Percentiles rank a stretch among this genome's conserved stretches.
These are phyloP conservation scores for Dalechampia spathulata DNA, from an alignment of 441 rosid species.

Conservation along the genomic window DNA sequence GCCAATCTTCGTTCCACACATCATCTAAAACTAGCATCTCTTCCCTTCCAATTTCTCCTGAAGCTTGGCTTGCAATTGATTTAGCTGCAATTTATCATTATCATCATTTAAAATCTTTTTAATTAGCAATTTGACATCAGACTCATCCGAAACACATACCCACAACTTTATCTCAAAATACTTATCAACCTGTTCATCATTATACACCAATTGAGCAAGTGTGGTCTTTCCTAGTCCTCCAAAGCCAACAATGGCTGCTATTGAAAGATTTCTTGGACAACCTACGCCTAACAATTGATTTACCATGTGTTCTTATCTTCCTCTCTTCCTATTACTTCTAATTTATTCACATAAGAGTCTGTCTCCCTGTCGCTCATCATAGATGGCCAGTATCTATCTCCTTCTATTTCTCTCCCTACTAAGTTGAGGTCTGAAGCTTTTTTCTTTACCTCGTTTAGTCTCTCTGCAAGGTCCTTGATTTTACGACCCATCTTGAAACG, in stretches of 20 bases:
- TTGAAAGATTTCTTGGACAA: neutral
- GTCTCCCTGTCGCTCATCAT: neutral
- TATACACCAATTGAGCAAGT: conserved; percentile 14
- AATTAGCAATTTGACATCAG: neutral
- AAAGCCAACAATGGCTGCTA: conserved; percentile 11
- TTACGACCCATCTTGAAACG: conserved; percentile 6
- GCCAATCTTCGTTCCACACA: conserved; percentile 16
- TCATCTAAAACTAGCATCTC: conserved; percentile 22
- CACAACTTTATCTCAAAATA: conserved; percentile 14
- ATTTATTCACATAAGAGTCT: conserved; percentile 1
- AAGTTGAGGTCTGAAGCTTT: neutral
- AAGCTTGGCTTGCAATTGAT: conserved; percentile 3
- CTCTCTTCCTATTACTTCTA: conserved; percentile 16
- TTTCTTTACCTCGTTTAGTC: neutral
- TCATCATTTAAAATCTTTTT: neutral
- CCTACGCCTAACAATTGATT: neutral
- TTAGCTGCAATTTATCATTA: neutral
- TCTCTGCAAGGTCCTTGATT: conserved; percentile 2
- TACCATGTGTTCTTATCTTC: conserved; percentile 1
- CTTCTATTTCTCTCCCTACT: neutral
- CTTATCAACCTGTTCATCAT: conserved; percentile 5
- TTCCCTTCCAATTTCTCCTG: neutral
- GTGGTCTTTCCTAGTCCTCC: conserved; percentile 16
- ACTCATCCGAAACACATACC: conserved; percentile 13
- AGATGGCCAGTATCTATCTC: neutral